These are phyloP conservation scores for Colletotrichum echinochloae DNA, from an alignment of 2,329 filamentous ascomycete genomes.

Conservation along the genomic window DNA sequence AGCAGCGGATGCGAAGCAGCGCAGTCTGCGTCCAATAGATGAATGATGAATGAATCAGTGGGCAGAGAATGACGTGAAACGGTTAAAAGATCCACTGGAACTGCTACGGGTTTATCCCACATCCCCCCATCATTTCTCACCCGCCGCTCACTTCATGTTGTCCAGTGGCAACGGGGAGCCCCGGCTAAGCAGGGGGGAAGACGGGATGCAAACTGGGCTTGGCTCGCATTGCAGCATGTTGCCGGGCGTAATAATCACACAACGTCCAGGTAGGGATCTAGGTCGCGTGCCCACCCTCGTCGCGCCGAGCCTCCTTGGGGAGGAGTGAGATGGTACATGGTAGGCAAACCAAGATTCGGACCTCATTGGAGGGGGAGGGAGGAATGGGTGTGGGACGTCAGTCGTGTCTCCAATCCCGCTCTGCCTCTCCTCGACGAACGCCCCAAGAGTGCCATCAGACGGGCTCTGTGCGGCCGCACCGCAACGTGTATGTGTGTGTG, in stretches of 20 bases:
- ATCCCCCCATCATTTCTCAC: background rate
- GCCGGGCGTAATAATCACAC: slow-evolving; percentile 18
- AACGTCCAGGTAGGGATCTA: slow-evolving; percentile 16
- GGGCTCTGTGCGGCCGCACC: slow-evolving; percentile 29
- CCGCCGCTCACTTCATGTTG: slow-evolving; percentile 4
- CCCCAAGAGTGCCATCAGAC: slow-evolving; percentile 28
- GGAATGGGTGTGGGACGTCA: slow-evolving; percentile 19
- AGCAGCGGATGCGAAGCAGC: slow-evolving; percentile 10
- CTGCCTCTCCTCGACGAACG: slow-evolving; percentile 15
- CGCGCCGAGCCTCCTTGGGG: slow-evolving; percentile 2
- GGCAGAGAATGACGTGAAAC: background rate
- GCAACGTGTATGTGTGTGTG: too few species aligned
- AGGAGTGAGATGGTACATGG: background rate
- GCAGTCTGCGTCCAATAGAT: slow-evolving; percentile 4
- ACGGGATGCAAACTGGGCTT: slow-evolving; percentile 15
- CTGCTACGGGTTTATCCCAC: slow-evolving; percentile 17
- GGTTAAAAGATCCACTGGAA: slow-evolving; percentile 18
- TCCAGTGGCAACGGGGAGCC: slow-evolving; percentile 12
- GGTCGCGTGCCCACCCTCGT: slow-evolving; percentile 36
- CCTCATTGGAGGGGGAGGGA: background rate
- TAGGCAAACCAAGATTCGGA: too few species aligned
- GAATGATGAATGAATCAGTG: slow-evolving; percentile 14
- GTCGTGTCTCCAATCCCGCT: slow-evolving; percentile 37
- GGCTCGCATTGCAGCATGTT: background rate
- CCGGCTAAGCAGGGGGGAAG: slow-evolving; percentile 1